A percentile compares a stretch with the other conserved stretches of the same genome.
phyloP scores from a whole-genome alignment of 2,329 filamentous ascomycete species.

The Colletotrichum orchidophilum region DNA sequence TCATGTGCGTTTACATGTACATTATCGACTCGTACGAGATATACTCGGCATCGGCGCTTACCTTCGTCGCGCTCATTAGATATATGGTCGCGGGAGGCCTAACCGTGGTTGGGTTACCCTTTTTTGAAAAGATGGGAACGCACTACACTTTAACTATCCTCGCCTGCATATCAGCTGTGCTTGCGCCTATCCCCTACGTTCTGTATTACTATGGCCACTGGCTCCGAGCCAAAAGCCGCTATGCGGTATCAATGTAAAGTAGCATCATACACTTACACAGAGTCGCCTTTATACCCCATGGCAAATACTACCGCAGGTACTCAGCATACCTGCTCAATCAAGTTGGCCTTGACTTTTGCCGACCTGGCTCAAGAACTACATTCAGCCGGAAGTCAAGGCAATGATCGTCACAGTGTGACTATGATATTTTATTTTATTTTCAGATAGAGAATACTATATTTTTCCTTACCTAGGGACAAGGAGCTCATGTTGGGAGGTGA shows the following conservation, averaged over 20 bases:
- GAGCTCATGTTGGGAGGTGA: background rate
- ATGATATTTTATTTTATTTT: background rate
- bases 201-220: constrained; percentile 39
- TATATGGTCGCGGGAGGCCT: constrained; percentile 45
- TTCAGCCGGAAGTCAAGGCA: no score
- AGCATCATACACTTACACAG: background rate
- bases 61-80: constrained; percentile 43
- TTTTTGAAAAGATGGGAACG: constrained; percentile 45
- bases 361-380: no score
- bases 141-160: constrained; percentile 46
- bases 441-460: background rate
- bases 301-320: background rate
- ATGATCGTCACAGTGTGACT: background rate
- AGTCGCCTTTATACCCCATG: background rate
- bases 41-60: constrained; percentile 45
- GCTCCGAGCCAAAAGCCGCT: constrained; percentile 20
- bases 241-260: constrained; percentile 9
- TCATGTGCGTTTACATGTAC: constrained; percentile 46
- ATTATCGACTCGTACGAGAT: constrained; percentile 47
- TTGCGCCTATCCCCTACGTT: constrained; percentile 43
- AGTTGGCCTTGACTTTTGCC: background rate
- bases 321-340: background rate
- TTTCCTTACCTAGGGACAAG: background rate
- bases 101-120: constrained; percentile 46
- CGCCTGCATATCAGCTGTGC: constrained; percentile 40